Base-by-base conservation (phyloP, 345 rosid genomes). In the Citrus australasica region DNA sequence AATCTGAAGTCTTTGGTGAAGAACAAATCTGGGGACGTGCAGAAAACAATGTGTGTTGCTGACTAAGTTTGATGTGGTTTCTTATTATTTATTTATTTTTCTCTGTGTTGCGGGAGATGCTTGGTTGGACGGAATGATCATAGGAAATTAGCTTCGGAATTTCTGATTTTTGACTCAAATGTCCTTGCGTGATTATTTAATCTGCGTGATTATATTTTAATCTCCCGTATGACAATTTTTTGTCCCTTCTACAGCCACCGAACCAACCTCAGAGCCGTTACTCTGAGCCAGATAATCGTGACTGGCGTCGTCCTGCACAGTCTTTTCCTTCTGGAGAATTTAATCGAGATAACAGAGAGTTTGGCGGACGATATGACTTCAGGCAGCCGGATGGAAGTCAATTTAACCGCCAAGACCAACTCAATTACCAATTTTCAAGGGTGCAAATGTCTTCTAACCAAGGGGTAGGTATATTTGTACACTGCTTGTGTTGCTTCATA, bases 281-380 rank as follows among this genome's bases (percentile, higher is more conserved):
- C 76, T 81, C 90, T 38, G 97, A 96, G 86, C 87, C 91, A 37
- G 98, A 94, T 84, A 96, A 83, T 82, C 98, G 98, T 71, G 97
- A 96, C 76, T 96, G 97, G 98, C 97, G 91, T 35, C 97, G 97
- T 78, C 76, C 92, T 61, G 87, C 91, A 67, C 93, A 87, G 62
- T 53, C 83, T 75, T 51, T 91, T 81, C 24, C 88, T 11, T 40
- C 94, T 70, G 90, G 92, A 71, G 97, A 92, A 67, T 82, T 87
- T 48, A 82, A 80, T 77, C 85, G 85, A 13, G 90, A 89, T 73
- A 78, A 73, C 82, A 88, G 87, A 84, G 93, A 92, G 46, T 63
- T 64, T 17, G 83, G 76, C 53, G 78, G 78, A 33, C 81, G 83
- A 42, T 85, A 80, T 76, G 91, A 88, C 59, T 74, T 89, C 56